These are phyloP conservation scores for Neopestalotiopsis sp. DNA, from an alignment of 2,329 filamentous ascomycete species.

Conservation along the genomic window DNA sequence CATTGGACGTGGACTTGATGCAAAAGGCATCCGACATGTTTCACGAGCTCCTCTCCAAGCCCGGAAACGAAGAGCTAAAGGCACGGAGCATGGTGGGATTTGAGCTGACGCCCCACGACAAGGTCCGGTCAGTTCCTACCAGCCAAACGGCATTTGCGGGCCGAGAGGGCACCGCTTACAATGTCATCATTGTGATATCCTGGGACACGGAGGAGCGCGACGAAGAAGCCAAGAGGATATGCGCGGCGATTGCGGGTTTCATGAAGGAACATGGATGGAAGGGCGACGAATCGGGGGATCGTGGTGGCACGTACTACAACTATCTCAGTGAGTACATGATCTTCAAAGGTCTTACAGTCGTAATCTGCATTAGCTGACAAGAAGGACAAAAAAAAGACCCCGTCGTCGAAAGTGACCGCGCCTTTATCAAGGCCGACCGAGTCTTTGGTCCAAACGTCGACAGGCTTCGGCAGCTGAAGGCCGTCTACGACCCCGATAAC, in stretches of 20 bases:
- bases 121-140: constrained; percentile 38
- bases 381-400: not conserved
- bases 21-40: constrained; percentile 37
- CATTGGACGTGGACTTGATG: constrained; percentile 40
- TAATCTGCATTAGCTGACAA: not conserved
- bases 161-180: constrained; percentile 45
- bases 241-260: constrained; percentile 33
- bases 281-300: constrained; percentile 10
- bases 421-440: constrained; percentile 24
- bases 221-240: constrained; percentile 41
- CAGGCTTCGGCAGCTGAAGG: constrained; percentile 38
- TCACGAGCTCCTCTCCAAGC: constrained; percentile 25
- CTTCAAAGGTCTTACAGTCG: not conserved
- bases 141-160: constrained; percentile 49
- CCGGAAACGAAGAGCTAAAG: constrained; percentile 28
- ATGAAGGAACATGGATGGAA: constrained; percentile 16
- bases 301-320: constrained; percentile 17
- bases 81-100: constrained; percentile 41
- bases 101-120: constrained; percentile 47
- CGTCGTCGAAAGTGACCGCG: constrained; percentile 13
- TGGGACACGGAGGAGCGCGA: constrained; percentile 47
- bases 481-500: constrained; percentile 38
- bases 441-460: constrained; percentile 38
- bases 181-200: constrained; percentile 44
- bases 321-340: constrained; percentile 16